Evolutionary conservation across 1,284 basidiomycete genomes (phyloP).

Genomic region (Crucibulum cyathiforme): DNA sequence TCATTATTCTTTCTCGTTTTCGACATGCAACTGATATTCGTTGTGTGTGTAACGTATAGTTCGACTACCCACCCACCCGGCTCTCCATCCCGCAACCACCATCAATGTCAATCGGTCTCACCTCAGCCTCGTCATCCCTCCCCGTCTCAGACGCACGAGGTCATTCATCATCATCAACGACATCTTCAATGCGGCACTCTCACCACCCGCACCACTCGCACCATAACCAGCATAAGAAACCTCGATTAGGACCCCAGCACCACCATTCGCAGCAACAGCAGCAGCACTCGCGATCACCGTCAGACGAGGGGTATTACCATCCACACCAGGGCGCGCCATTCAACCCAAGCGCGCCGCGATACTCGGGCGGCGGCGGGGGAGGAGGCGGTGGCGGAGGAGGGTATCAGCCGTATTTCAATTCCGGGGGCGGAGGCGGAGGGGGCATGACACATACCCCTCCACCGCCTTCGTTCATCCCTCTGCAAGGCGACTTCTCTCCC

Average conservation of each 20-base stretch:
- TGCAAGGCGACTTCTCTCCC: constrained; percentile 23
- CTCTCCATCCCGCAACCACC: no score
- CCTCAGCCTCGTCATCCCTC: no score
- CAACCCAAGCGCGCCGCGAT: neutral
- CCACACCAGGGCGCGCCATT: neutral
- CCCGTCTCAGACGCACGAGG: no score
- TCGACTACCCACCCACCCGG: no score
- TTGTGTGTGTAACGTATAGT: no score
- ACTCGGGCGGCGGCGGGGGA: constrained; percentile 3
- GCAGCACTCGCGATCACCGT: constrained; percentile 24
- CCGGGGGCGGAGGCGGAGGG: constrained; percentile 6
- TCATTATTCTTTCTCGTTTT: neutral
- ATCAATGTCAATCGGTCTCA: no score
- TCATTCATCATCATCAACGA: no score
- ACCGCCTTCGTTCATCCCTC: constrained; percentile 27
- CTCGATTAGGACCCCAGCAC: neutral
- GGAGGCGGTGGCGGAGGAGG: constrained; percentile 1
- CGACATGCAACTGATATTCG: neutral
- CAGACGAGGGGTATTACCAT: constrained; percentile 21
- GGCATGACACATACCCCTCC: constrained; percentile 26
- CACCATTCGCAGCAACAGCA: constrained; percentile 3
- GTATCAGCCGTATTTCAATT: constrained; percentile 27
- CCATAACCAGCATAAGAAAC: neutral
- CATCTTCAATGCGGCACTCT: no score
- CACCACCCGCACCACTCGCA: neutral